Base-by-base conservation (phyloP, 371 early-diverging fungal species). In the Funneliformis caledonium region DNA sequence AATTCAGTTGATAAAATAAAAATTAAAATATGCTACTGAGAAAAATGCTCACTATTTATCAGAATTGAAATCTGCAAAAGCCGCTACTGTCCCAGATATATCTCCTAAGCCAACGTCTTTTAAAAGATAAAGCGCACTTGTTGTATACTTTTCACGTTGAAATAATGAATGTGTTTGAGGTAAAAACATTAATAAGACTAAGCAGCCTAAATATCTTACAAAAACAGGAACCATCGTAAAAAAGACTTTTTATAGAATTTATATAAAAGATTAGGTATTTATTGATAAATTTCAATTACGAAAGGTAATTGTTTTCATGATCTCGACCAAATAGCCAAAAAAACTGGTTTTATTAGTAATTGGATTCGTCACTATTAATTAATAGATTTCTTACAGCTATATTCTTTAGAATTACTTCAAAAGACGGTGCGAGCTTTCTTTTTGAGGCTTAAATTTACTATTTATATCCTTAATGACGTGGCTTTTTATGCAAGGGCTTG, bases 31-130 rank as follows among this genome's bases (percentile, higher is more conserved):
- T 1, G 43, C 4, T 50, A 16, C n/a, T 19, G 26, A 26, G 60
- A 31, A 11, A 45, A 12, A 62, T 26, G 50, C 86, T 81, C 86
- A 93, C 92, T 84, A 91, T 83, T 95, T 95, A 83, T 94, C 95
- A n/a, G 90, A 91, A 84, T 94, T 93, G 59, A 94, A 93, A 84
- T 96, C 96, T 31, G 91, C 96, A 88, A 94, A 95, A 0, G 95
- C 96, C 26, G 91, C 93, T 14, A 94, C 88, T 6, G 92, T 91
- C 33, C 96, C 96, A 52, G 91, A 87, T 22, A 94, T 84, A 16
- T 85, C 83, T 48, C 86, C 88, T 2, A 96, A 86, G 26, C 93
- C 94, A 48, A 89, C 82, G 72, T 85, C 83, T 1, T 87, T 69
- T 19, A 69, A 42, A 42, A 61, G 33, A 26, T 47, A 65, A 65